Evolutionary conservation across 1,139 yeast genomes (phyloP).

Genomic region (Kodamaea derodonti): DNA sequence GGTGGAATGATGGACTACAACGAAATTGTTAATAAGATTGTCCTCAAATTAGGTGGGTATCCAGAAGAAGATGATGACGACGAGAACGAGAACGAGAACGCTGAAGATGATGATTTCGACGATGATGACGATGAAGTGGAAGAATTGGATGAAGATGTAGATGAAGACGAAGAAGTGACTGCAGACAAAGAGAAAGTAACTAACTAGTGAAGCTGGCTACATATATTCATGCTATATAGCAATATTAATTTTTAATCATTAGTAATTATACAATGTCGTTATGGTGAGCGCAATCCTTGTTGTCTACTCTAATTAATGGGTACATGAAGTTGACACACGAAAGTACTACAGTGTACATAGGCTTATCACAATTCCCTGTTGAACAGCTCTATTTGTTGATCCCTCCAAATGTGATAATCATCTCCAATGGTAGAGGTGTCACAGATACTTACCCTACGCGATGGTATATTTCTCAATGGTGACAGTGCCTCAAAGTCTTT

Average conservation of each 20-base stretch:
- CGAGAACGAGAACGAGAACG: conserved; percentile 40
- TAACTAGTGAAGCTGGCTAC: too few relatives aligned
- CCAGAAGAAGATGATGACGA: conserved; percentile 85
- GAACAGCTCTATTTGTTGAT: conserved; percentile 34
- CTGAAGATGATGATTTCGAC: conserved; percentile 38
- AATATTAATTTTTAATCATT: too few relatives aligned
- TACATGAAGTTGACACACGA: too few relatives aligned
- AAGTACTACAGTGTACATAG: too few relatives aligned
- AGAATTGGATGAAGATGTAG: conserved; percentile 39
- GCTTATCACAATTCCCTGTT: conserved; percentile 12
- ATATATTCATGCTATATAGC: background rate
- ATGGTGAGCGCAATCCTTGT: too few relatives aligned
- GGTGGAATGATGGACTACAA: conserved; percentile 91
- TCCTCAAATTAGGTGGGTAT: conserved; percentile 80
- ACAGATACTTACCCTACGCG: conserved; percentile 19
- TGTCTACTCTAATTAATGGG: too few relatives aligned
- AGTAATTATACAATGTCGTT: too few relatives aligned
- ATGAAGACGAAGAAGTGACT: conserved; percentile 46
- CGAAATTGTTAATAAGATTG: conserved; percentile 83
- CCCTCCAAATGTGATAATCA: conserved; percentile 41
- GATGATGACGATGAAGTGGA: conserved; percentile 41
- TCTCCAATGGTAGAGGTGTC: conserved; percentile 42
- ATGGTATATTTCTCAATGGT: conserved; percentile 18
- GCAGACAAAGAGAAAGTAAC: background rate
- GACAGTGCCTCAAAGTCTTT: conserved; percentile 15